Percentiles rank a stretch among this genome's conserved stretches.
These are phyloP conservation scores for Zymoseptoria pseudotritici DNA, from an alignment of 2,329 filamentous ascomycete genomes.

Conservation along the genomic window DNA sequence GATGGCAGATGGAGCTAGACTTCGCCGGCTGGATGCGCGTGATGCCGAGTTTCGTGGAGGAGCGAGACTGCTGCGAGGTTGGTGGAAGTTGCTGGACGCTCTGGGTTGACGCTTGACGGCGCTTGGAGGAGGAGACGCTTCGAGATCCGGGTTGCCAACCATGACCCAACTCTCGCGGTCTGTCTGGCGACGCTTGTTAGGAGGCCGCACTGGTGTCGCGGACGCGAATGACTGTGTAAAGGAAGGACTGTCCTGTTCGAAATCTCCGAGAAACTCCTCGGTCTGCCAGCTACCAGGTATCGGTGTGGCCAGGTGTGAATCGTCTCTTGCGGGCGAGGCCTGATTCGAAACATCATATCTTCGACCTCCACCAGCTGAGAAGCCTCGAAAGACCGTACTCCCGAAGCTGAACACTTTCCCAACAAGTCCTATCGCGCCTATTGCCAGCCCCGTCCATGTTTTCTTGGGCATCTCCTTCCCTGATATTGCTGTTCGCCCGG, in stretches of 20 bases:
- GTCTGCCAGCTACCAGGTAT: conserved; percentile 50
- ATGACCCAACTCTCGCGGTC: conserved; percentile 44
- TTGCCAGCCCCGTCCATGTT: conserved; percentile 51
- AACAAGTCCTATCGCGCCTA: conserved; percentile 56
- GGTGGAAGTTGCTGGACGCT: conserved; percentile 24
- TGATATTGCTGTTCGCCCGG: conserved; percentile 15
- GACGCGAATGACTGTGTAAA: conserved; percentile 30
- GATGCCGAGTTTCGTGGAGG: conserved; percentile 21
- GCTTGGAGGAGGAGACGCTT: conserved; percentile 31
- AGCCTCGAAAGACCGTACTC: conserved; percentile 66
- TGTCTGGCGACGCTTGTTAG: conserved; percentile 41
- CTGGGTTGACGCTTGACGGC: conserved; percentile 18
- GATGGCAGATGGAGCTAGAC: conserved; percentile 36
- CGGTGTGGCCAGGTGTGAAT: conserved; percentile 34
- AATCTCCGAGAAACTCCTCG: conserved; percentile 39
- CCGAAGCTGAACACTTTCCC: conserved; percentile 84
- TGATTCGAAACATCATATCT: conserved; percentile 52
- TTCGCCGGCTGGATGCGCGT: conserved; percentile 28
- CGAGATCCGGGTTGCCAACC: conserved; percentile 42
- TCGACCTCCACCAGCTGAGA: conserved; percentile 74
- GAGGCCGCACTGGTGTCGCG: conserved; percentile 13
- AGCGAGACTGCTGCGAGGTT: conserved; percentile 10
- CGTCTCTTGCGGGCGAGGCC: conserved; percentile 9
- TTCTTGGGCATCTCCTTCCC: conserved; percentile 11
- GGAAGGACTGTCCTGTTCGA: conserved; percentile 38